Percentiles rank a stretch among this genome's conserved stretches.
Evolutionary conservation across 257 asterid genomes (phyloP).

Genomic region (Plantago elongata): DNA sequence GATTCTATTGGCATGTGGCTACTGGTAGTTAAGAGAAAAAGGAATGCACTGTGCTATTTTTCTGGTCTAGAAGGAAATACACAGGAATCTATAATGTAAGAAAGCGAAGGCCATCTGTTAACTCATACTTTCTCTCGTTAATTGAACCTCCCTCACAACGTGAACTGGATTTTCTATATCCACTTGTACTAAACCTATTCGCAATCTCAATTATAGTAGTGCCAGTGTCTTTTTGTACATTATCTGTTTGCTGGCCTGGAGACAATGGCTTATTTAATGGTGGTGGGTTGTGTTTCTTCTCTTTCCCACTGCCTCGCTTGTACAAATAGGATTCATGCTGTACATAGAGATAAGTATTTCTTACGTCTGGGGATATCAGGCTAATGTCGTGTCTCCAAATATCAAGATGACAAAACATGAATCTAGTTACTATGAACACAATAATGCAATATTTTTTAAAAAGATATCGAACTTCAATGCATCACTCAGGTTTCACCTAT

Average conservation of each 20-base stretch:
- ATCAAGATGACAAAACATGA: no score
- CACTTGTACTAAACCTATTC: slow-evolving; percentile 23
- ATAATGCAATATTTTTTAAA: no score
- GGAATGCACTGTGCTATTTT: neutral
- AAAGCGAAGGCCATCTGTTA: neutral
- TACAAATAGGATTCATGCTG: slow-evolving; percentile 38
- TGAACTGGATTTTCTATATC: slow-evolving; percentile 48
- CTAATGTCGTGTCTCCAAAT: no score
- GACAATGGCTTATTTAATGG: slow-evolving; percentile 23
- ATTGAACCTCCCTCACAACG: slow-evolving; percentile 54
- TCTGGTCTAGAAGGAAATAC: neutral
- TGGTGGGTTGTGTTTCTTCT: slow-evolving; percentile 37
- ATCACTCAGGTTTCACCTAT: neutral
- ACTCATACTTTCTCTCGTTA: neutral
- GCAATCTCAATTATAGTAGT: slow-evolving; percentile 19
- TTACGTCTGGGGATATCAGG: neutral
- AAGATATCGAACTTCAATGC: no score
- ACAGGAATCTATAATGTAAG: neutral
- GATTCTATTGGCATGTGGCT: no score
- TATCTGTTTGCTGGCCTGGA: slow-evolving; percentile 33
- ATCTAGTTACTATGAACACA: no score
- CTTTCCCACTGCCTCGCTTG: slow-evolving; percentile 36
- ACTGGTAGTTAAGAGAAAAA: neutral
- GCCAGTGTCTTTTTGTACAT: slow-evolving; percentile 27
- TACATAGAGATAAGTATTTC: slow-evolving; percentile 15